These are phyloP conservation scores for Phytophthora lateralis DNA, from an alignment of 352 stramenopile genomes.

Conservation along the genomic window DNA sequence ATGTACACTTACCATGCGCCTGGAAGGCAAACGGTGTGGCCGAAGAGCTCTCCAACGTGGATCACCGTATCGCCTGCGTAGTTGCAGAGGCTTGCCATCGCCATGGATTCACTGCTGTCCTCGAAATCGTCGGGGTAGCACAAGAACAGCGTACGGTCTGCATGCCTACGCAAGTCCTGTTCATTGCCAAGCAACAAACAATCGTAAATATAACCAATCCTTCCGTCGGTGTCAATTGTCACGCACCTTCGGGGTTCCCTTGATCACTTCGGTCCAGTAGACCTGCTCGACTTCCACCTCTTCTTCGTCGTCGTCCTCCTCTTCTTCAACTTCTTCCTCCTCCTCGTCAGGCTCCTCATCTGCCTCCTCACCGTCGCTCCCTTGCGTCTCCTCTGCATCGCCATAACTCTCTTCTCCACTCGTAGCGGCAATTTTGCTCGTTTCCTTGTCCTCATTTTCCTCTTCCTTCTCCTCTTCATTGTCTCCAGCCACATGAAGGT, in stretches of 20 bases:
- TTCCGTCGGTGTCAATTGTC: neutral
- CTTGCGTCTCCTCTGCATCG: constrained; percentile 33
- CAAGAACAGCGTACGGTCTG: constrained; percentile 89
- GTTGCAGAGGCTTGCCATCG: constrained; percentile 88
- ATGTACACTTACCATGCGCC: constrained; percentile 70
- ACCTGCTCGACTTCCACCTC: constrained; percentile 85
- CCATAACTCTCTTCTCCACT: constrained; percentile 41
- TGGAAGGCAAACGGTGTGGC: constrained; percentile 88
- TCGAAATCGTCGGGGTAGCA: constrained; percentile 95
- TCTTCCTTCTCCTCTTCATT: constrained; percentile 32
- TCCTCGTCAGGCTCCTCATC: constrained; percentile 33
- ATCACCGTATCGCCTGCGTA: constrained; percentile 93
- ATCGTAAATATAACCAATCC: constrained; percentile 5
- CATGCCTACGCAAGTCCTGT: constrained; percentile 73
- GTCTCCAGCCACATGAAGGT: constrained; percentile 75
- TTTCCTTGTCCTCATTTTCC: constrained; percentile 26
- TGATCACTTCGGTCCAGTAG: constrained; percentile 82
- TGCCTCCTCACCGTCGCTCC: constrained; percentile 33
- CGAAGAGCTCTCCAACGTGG: constrained; percentile 94
- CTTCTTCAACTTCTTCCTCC: constrained; percentile 21
- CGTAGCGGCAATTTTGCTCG: constrained; percentile 27
- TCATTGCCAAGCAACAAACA: constrained; percentile 1
- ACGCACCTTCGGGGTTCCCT: constrained; percentile 72
- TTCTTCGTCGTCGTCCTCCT: constrained; percentile 52
- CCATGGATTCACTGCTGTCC: constrained; percentile 89